phyloP scores from a whole-genome alignment of 345 rosid genomes.

The Chamaenerion angustifolium region DNA sequence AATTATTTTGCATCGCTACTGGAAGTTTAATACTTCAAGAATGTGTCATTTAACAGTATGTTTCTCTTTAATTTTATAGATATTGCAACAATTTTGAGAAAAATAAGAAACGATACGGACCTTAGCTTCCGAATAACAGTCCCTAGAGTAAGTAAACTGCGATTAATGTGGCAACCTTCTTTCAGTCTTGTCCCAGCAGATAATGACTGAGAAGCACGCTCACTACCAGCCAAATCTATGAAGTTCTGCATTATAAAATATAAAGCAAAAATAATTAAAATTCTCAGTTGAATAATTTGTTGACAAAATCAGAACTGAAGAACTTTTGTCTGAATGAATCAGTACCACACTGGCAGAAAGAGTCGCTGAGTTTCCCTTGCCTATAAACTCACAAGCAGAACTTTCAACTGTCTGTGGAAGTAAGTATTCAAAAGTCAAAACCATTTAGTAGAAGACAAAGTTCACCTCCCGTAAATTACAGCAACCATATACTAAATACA shows the following conservation, averaged over 20 bases:
- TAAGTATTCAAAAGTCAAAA: background rate
- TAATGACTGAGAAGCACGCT: conserved; percentile 84
- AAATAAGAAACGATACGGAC: conserved; percentile 22
- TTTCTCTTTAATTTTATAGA: too few relatives aligned
- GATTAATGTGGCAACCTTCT: conserved; percentile 96
- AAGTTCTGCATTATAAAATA: conserved; percentile 45
- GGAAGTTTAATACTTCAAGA: too few relatives aligned
- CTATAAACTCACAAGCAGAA: conserved; percentile 88
- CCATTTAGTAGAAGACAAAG: too few relatives aligned
- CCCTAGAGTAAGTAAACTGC: conserved; percentile 85
- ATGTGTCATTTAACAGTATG: too few relatives aligned
- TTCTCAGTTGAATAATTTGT: background rate
- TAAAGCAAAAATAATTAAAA: background rate
- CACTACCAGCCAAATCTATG: conserved; percentile 94
- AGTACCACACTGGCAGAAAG: conserved; percentile 90
- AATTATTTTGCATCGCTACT: too few relatives aligned
- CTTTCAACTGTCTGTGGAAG: conserved; percentile 74
- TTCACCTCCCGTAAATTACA: too few relatives aligned
- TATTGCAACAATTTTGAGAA: too few relatives aligned
- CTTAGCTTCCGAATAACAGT: conserved; percentile 96
- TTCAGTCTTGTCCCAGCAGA: conserved; percentile 85
- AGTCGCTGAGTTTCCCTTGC: conserved; percentile 81
- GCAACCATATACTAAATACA: conserved; percentile 7
- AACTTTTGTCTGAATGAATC: background rate
- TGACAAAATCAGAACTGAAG: background rate